These are phyloP conservation scores for Yamadazyma atlantica DNA, from an alignment of 1,139 yeast species.

Conservation along the genomic window DNA sequence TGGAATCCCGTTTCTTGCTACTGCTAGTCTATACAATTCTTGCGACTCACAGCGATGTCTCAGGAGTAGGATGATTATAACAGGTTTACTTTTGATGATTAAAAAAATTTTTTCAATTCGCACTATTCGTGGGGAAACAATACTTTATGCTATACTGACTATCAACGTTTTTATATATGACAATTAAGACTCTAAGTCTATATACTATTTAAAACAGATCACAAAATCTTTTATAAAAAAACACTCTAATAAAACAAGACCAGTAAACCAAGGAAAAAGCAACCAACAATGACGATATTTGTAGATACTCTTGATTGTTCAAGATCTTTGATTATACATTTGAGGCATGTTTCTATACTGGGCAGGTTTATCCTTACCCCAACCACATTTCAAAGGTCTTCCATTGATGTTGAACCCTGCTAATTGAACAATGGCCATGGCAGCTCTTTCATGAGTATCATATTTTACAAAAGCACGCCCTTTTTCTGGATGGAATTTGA, in stretches of 20 bases:
- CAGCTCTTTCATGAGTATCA: constrained; percentile 86
- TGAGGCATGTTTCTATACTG: constrained; percentile 7
- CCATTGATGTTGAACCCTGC: constrained; percentile 77
- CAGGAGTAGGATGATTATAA: background rate
- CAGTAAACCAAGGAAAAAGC: background rate
- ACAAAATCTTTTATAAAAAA: constrained; percentile 1
- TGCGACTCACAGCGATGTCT: too few relatives aligned
- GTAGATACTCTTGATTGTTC: too few relatives aligned
- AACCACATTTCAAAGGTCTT: constrained; percentile 77
- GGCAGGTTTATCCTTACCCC: constrained; percentile 57
- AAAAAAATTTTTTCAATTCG: background rate
- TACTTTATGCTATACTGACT: too few relatives aligned
- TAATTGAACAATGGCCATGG: constrained; percentile 80
- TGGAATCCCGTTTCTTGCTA: too few relatives aligned
- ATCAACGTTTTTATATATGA: background rate
- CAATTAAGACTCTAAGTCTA: background rate
- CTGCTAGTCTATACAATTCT: background rate
- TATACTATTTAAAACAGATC: background rate
- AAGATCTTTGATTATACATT: constrained; percentile 3
- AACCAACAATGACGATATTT: background rate
- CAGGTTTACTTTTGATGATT: background rate
- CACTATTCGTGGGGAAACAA: background rate
- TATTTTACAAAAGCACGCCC: constrained; percentile 86
- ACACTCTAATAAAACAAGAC: background rate
- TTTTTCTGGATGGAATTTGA: constrained; percentile 77